Evolutionary conservation across 805 yeast species (phyloP), one percentile per base, ranked within the genome.

Genomic region (Metschnikowia borealis): DNA sequence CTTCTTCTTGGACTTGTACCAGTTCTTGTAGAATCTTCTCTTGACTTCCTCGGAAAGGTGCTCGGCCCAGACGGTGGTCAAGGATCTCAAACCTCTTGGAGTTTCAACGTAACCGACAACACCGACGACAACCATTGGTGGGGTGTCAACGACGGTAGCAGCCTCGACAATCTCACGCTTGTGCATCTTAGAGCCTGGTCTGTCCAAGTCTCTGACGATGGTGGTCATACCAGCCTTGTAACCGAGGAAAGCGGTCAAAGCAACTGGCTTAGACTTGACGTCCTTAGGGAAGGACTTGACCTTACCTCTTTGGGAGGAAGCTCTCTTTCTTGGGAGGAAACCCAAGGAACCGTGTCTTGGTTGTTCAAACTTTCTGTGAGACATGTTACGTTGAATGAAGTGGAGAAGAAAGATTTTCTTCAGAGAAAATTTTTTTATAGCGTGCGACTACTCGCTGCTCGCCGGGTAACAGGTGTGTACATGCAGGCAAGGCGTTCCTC

Each of bases 181-280:
- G 96, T 94, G 97, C 97, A 92, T 90, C 85, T 94, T 94, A 75
- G 99, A 94, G 78, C 99, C 99, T 81, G 99, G 99, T 83, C 98
- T 88, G 92, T 94, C 97, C 75, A 94, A 87, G 82, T 94, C 99
- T 84, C 99, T 91, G 74, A 94, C 99, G 69, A 90, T 89, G 81
- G 99, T 94, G 81, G 99, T 85, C 99, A 94, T 94, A 89, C 99
- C 99, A 68, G 99, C 99, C 85, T 81, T 81, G 97, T 94, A 94
- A 82, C 99, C 99, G 69, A 94, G 85, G 96, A 92, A 94, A 66
- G 99, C 97, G 68, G 99, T 94, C 79, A 94, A 83, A 77, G 95
- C 95, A 68, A 91, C 97, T 69, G 98, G 95, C 87, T 92, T 92
- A 64, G 96, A 76, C 82, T 87, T 85, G 78, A 89, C 96, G 78